A percentile compares a stretch with the other conserved stretches of the same genome.
Evolutionary conservation across 805 yeast species (phyloP).

Genomic region (Candida ascalaphidarum): DNA sequence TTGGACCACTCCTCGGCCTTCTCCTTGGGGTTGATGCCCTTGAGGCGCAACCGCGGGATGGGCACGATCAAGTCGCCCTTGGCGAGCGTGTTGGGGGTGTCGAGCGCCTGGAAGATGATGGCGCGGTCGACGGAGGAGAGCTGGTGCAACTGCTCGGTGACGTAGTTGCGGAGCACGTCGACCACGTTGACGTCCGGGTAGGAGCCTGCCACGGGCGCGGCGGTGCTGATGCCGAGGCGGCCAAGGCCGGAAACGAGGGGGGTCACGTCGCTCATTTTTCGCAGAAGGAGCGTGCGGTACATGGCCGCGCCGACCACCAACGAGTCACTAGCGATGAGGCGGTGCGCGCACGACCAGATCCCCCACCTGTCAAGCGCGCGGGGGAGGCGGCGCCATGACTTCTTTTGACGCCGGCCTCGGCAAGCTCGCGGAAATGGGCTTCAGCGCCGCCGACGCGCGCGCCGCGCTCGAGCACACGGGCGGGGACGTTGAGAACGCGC

Average conservation of each 20-base stretch:
- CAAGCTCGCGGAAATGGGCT: constrained; percentile 21
- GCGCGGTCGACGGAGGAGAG: constrained; percentile 64
- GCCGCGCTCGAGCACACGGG: constrained; percentile 25
- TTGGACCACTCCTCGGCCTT: constrained; percentile 67
- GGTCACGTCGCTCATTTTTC: no score
- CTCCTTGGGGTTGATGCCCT: constrained; percentile 76
- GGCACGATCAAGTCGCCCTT: constrained; percentile 93
- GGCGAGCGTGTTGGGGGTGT: constrained; percentile 76
- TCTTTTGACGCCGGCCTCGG: no score
- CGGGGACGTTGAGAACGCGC: constrained; percentile 24
- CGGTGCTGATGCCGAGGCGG: no score
- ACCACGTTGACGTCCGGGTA: constrained; percentile 73
- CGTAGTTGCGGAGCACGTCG: constrained; percentile 85
- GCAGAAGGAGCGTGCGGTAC: no score
- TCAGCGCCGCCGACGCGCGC: constrained; percentile 24
- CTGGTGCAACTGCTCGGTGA: constrained; percentile 66
- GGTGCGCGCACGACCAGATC: no score
- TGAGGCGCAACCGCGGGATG: constrained; percentile 73
- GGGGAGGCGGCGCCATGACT: no score
- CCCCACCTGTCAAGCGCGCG: no score
- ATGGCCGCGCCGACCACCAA: no score
- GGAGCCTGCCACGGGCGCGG: constrained; percentile 57
- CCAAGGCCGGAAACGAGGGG: no score
- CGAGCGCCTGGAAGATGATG: constrained; percentile 76
- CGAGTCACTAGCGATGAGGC: neutral